Conservation (phyloP, 306 rosid species). For the Trifolium dubium region DNA sequence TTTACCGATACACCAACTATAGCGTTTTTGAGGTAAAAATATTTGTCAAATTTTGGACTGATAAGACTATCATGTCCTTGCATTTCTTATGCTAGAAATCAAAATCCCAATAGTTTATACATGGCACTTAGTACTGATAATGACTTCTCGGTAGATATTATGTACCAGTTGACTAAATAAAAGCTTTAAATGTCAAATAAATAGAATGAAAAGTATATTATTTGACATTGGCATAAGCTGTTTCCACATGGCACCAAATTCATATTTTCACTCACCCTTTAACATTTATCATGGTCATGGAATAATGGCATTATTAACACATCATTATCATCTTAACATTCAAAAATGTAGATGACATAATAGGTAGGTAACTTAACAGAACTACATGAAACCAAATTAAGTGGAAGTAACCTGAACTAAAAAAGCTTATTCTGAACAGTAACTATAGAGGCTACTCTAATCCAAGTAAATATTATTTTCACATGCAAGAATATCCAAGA, state of each 20-base stretch:
- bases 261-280: neutral
- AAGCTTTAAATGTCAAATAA: neutral
- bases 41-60: neutral
- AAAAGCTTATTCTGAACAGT: neutral
- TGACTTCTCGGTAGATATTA: neutral
- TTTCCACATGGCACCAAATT: too few species aligned
- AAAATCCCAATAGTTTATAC: neutral
- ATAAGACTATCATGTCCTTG: neutral
- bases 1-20: neutral
- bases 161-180: neutral
- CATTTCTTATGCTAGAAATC: neutral
- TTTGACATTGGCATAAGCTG: neutral
- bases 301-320: neutral
- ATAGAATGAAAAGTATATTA: neutral
- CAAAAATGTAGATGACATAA: neutral
- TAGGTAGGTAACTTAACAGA: neutral
- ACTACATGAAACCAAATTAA: neutral
- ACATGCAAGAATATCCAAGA: neutral
- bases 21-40: neutral
- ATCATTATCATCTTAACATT: neutral
- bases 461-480: neutral
- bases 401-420: constrained; percentile 10
- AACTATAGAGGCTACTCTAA: too few species aligned
- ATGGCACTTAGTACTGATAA: neutral
- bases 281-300: neutral